Conservation (phyloP, 495 filamentous ascomycete genomes). For the Penicillium bialowiezense region DNA sequence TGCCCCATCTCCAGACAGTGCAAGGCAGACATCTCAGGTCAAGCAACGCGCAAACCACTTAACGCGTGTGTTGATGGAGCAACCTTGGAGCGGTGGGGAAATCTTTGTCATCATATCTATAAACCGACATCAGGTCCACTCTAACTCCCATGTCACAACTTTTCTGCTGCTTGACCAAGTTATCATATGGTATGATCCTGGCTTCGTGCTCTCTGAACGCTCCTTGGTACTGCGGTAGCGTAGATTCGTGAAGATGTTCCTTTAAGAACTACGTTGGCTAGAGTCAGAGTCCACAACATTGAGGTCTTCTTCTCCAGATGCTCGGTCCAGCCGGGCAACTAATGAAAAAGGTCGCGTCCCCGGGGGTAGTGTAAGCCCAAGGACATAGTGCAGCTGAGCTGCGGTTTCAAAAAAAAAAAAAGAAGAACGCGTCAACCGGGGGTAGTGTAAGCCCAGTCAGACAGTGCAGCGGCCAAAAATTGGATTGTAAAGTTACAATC, state of each 20-base stretch:
- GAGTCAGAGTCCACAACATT: not conserved
- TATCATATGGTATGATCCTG: too few relatives aligned
- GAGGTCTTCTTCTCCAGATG: not conserved
- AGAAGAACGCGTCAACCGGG: not conserved
- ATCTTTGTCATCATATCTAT: constrained; percentile 8
- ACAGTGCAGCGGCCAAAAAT: not conserved
- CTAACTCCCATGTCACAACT: too few relatives aligned
- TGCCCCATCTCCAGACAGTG: constrained; percentile 3
- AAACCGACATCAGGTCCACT: too few relatives aligned
- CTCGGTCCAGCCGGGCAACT: not conserved
- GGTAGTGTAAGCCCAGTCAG: not conserved
- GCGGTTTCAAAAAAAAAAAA: too few relatives aligned
- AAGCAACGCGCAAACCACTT: constrained; percentile 36
- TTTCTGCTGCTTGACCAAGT: too few relatives aligned
- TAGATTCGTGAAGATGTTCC: too few relatives aligned
- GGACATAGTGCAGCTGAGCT: not conserved
- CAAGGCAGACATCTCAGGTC: not conserved
- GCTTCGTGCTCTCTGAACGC: too few relatives aligned
- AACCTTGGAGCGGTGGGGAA: constrained; percentile 22
- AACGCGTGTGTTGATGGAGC: constrained; percentile 31
- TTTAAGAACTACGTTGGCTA: too few relatives aligned
- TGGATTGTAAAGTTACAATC: too few relatives aligned
- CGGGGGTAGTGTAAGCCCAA: not conserved
- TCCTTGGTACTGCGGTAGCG: too few relatives aligned
- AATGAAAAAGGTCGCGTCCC: not conserved